Evolutionary conservation across 495 filamentous ascomycete species (phyloP).

Genomic region (Lindgomyces ingoldianus): DNA sequence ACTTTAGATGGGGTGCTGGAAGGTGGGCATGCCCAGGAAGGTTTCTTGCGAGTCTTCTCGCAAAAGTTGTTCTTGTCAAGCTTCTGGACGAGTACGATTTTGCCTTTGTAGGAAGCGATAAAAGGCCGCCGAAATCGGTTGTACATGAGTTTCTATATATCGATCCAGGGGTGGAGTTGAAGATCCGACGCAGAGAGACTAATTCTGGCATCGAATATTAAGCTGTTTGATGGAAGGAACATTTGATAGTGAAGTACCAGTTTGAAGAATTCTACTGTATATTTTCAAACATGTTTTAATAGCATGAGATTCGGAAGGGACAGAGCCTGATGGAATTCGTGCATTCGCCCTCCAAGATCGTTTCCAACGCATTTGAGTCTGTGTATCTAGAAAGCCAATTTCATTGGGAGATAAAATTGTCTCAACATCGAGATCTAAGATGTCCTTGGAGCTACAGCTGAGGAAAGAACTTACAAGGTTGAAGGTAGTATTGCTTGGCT

Average conservation of each 20-base stretch:
- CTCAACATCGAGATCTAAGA: not conserved
- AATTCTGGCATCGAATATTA: not conserved
- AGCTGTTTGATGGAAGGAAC: not conserved
- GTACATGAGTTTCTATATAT: conserved; percentile 11
- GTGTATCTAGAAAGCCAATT: not conserved
- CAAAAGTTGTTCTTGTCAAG: conserved; percentile 9
- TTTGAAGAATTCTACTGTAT: too few relatives aligned
- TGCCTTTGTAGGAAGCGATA: not conserved
- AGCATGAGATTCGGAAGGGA: too few relatives aligned
- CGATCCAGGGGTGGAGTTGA: not conserved
- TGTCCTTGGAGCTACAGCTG: not conserved
- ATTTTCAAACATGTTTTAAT: too few relatives aligned
- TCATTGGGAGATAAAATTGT: not conserved
- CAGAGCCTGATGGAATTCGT: too few relatives aligned
- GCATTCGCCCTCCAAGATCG: too few relatives aligned
- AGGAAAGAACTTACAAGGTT: not conserved
- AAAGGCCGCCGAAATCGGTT: not conserved
- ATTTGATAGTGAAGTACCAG: too few relatives aligned
- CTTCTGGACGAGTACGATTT: conserved; percentile 17
- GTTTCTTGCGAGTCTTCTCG: not conserved
- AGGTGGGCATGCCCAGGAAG: conserved; percentile 11
- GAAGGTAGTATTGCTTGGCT: too few relatives aligned
- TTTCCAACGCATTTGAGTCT: too few relatives aligned
- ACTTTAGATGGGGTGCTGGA: conserved; percentile 5
- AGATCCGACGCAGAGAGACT: not conserved